Conservation (phyloP, 2,329 filamentous ascomycete species). For the Colletotrichum euphorbiae region DNA sequence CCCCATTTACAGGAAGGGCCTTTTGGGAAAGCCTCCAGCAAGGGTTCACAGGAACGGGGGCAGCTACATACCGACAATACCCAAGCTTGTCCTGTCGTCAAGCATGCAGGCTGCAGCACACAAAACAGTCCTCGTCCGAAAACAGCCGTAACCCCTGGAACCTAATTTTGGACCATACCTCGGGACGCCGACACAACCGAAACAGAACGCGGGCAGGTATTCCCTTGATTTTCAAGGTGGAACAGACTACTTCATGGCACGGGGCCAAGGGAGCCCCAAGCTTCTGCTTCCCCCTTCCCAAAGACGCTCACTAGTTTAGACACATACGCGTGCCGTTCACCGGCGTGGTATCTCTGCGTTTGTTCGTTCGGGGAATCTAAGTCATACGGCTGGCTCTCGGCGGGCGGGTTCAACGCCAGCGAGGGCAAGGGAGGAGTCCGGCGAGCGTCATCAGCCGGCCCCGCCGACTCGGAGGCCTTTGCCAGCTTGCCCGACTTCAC, state of each 20-base stretch:
- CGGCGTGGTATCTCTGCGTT: too few relatives aligned
- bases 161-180: conserved; percentile 23
- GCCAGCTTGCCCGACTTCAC: too few relatives aligned
- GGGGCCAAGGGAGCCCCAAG: conserved; percentile 20
- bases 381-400: too few relatives aligned
- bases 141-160: conserved; percentile 23
- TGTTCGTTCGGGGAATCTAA: too few relatives aligned
- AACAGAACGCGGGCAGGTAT: conserved; percentile 20
- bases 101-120: conserved; percentile 38
- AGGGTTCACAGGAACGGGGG: conserved; percentile 3
- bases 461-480: conserved; percentile 5
- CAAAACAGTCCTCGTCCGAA: conserved; percentile 35
- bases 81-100: conserved; percentile 21
- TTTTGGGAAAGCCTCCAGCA: conserved; percentile 6
- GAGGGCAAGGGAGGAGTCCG: not conserved
- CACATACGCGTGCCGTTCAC: too few relatives aligned
- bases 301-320: too few relatives aligned
- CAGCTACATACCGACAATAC: not conserved
- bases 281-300: conserved; percentile 1
- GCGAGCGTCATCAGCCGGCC: not conserved
- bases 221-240: conserved; percentile 10
- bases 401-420: not conserved
- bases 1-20: not conserved
- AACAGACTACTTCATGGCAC: conserved; percentile 10
- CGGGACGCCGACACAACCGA: conserved; percentile 32